Evolutionary conservation across 2,329 filamentous ascomycete species (phyloP).

Genomic region (Laburnicola sp.): DNA sequence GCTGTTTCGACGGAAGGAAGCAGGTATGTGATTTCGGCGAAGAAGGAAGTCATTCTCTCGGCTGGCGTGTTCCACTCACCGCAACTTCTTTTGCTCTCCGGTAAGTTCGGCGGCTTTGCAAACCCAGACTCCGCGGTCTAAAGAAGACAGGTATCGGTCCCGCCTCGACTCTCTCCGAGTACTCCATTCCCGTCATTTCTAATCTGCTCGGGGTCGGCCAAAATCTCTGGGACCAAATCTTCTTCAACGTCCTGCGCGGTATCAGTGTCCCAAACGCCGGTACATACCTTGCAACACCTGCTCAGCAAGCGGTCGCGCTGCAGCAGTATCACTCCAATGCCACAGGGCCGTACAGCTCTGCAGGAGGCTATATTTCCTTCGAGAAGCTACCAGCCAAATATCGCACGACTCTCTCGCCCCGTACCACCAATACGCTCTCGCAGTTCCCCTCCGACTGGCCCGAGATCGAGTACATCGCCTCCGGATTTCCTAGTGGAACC

Average conservation of each 20-base stretch:
- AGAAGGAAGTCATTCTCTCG: conserved; percentile 13
- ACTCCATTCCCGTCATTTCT: conserved; percentile 53
- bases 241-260: background rate
- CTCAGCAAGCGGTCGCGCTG: background rate
- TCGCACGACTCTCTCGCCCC: conserved; percentile 13
- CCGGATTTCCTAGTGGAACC: conserved; percentile 5
- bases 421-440: conserved; percentile 9
- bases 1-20: background rate
- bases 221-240: conserved; percentile 24
- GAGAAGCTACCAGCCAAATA: conserved; percentile 12
- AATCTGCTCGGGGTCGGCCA: conserved; percentile 63
- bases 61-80: conserved; percentile 53
- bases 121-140: conserved; percentile 21
- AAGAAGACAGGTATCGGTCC: conserved; percentile 63
- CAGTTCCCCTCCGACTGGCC: conserved; percentile 28
- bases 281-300: background rate
- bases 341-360: conserved; percentile 5
- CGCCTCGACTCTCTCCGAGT: conserved; percentile 53
- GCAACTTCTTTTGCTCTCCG: conserved; percentile 10
- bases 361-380: background rate
- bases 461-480: conserved; percentile 29
- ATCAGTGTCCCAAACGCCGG: background rate
- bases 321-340: conserved; percentile 13
- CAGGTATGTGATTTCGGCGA: background rate
- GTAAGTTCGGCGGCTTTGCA: background rate